Percentiles rank a stretch among this genome's conserved stretches.
Conservation (phyloP, 2,329 filamentous ascomycete genomes). For the Ophiostoma ulmi region DNA sequence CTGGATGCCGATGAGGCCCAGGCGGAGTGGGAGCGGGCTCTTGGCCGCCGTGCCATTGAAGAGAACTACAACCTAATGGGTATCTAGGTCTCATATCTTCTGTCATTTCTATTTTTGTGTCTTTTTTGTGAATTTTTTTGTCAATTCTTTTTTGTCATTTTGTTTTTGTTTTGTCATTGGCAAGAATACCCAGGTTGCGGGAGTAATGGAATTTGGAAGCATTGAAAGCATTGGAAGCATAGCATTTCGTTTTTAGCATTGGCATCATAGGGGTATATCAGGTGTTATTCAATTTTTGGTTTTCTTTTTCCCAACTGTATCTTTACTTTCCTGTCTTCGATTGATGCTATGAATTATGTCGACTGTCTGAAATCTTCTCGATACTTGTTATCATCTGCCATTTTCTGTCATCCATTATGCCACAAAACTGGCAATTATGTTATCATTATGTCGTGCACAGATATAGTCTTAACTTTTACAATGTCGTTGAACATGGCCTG, state of each 20-base stretch:
- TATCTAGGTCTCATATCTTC: neutral
- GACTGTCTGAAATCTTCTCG: too few species aligned
- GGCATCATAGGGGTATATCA: neutral
- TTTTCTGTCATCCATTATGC: too few species aligned
- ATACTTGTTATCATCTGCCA: too few species aligned
- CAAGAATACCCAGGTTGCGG: conserved; percentile 13
- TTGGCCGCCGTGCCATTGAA: neutral
- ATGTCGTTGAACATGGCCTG: too few species aligned
- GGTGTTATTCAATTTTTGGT: conserved; percentile 1
- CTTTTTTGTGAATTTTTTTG: neutral
- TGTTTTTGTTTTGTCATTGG: neutral
- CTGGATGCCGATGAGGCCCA: neutral
- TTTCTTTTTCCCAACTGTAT: neutral
- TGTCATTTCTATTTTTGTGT: neutral
- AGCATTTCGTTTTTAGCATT: neutral
- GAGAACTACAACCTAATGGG: neutral
- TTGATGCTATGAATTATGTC: too few species aligned
- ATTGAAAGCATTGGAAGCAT: neutral
- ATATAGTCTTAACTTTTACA: too few species aligned
- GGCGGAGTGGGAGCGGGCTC: conserved; percentile 5
- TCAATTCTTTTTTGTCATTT: neutral
- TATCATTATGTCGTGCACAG: too few species aligned
- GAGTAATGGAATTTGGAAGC: neutral
- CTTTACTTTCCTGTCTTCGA: neutral
- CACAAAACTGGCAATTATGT: too few species aligned